These are phyloP conservation scores for Sphagnum contortum DNA, from an alignment of 225 moss, liverwort and hornwort genomes.

Conservation along the genomic window DNA sequence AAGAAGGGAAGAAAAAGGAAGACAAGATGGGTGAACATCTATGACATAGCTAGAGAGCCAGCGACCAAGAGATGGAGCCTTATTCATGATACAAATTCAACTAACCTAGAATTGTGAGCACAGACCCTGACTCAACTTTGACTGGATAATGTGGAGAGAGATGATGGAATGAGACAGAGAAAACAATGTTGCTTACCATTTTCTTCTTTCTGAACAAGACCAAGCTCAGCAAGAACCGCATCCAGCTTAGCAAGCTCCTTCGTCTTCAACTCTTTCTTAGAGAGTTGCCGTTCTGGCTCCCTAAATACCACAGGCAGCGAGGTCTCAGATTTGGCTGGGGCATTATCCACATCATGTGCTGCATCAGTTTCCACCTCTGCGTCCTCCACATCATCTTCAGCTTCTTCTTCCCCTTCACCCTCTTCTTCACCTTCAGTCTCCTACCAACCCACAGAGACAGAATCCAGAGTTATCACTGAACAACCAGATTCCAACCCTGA, in stretches of 20 bases:
- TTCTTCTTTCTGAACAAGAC: slow-evolving; percentile 31
- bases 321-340: slow-evolving; percentile 18
- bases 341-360: slow-evolving; percentile 23
- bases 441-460: slow-evolving; percentile 5
- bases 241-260: slow-evolving; percentile 53
- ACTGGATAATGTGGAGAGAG: background rate
- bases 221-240: slow-evolving; percentile 44
- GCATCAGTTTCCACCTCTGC: slow-evolving; percentile 32
- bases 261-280: slow-evolving; percentile 63
- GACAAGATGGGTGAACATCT: slow-evolving; percentile 29
- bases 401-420: slow-evolving; percentile 49
- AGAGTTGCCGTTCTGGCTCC: slow-evolving; percentile 59
- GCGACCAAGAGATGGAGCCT: background rate
- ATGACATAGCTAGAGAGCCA: slow-evolving; percentile 8
- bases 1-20: no score
- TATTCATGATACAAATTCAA: background rate
- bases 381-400: slow-evolving; percentile 51
- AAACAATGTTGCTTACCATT: slow-evolving; percentile 39
- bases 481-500: no score
- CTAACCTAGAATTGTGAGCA: background rate
- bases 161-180: background rate
- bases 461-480: background rate
- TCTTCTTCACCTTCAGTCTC: slow-evolving; percentile 48
- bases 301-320: slow-evolving; percentile 22
- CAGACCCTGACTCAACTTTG: background rate